These are phyloP conservation scores for Tylopilus rubrobrunneus DNA, from an alignment of 768 basidiomycete genomes.

Conservation along the genomic window DNA sequence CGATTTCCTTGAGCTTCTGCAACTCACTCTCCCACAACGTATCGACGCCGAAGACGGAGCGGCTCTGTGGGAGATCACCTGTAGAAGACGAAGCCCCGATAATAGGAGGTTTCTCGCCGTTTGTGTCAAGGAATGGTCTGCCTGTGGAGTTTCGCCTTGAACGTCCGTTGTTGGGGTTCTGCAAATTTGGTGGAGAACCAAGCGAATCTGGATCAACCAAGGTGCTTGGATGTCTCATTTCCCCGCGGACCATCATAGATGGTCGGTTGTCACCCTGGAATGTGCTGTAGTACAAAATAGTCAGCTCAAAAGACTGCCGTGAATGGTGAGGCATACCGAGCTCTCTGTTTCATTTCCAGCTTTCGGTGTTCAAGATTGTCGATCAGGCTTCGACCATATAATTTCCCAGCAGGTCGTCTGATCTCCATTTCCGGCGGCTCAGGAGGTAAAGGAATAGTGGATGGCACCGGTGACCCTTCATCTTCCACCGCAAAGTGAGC, in stretches of 20 bases:
- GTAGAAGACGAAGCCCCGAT: constrained; percentile 31
- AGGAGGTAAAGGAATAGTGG: constrained; percentile 29
- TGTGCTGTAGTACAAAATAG: constrained; percentile 45
- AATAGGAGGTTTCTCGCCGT: constrained; percentile 34
- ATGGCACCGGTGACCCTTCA: constrained; percentile 34
- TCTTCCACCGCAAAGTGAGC: constrained; percentile 44
- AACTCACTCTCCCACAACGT: constrained; percentile 91
- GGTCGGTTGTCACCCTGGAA: constrained; percentile 88
- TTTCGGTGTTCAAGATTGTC: constrained; percentile 87
- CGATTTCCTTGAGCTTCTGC: constrained; percentile 72
- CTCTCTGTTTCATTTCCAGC: constrained; percentile 73
- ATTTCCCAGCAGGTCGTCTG: constrained; percentile 68
- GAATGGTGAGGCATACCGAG: constrained; percentile 54
- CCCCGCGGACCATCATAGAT: constrained; percentile 84
- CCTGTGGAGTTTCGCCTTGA: constrained; percentile 51
- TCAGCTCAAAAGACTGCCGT: constrained; percentile 6
- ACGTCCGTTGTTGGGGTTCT: constrained; percentile 42
- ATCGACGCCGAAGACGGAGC: constrained; percentile 92
- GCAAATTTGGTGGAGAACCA: constrained; percentile 43
- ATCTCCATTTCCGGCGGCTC: constrained; percentile 29
- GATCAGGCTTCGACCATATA: constrained; percentile 86
- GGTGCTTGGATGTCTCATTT: constrained; percentile 54
- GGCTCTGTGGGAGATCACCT: constrained; percentile 40
- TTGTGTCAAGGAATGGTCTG: constrained; percentile 68
- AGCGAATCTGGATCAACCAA: constrained; percentile 71